These are phyloP conservation scores for Hyaloscypha variabilis DNA, from an alignment of 495 filamentous ascomycete species.

Conservation along the genomic window DNA sequence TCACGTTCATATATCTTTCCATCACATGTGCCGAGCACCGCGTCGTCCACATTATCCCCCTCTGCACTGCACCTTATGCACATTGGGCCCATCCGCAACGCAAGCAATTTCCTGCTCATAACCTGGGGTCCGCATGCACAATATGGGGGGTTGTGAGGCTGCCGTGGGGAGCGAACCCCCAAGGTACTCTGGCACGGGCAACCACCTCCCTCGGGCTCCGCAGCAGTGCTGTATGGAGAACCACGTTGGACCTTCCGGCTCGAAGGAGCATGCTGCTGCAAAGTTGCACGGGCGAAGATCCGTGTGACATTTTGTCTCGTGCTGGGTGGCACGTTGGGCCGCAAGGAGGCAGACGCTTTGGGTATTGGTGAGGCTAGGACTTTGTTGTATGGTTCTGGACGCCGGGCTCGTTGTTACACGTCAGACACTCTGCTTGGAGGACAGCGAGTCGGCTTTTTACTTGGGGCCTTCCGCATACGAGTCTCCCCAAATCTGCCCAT, in stretches of 20 bases:
- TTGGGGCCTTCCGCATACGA: background rate
- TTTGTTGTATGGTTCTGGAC: background rate
- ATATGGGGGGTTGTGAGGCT: background rate
- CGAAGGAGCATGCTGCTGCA: no score
- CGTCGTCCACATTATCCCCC: background rate
- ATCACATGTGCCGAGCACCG: background rate
- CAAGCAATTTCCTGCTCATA: background rate
- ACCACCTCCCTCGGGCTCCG: background rate
- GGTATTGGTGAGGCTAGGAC: background rate
- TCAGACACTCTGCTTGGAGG: background rate
- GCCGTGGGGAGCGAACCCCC: background rate
- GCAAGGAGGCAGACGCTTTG: background rate
- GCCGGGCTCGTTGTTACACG: background rate
- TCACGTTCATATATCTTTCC: no score
- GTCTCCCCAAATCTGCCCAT: background rate
- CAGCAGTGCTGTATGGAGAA: background rate
- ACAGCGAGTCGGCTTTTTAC: background rate
- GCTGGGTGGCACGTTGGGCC: background rate
- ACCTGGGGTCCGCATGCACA: background rate
- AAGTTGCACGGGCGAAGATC: no score
- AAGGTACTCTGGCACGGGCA: background rate
- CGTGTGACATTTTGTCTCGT: conserved; percentile 1
- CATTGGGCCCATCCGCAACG: no score
- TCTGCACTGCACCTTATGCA: background rate
- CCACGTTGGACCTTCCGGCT: no score